Evolutionary conservation across 2,329 filamentous ascomycete genomes (phyloP).

Genomic region (Talaromyces sp.): DNA sequence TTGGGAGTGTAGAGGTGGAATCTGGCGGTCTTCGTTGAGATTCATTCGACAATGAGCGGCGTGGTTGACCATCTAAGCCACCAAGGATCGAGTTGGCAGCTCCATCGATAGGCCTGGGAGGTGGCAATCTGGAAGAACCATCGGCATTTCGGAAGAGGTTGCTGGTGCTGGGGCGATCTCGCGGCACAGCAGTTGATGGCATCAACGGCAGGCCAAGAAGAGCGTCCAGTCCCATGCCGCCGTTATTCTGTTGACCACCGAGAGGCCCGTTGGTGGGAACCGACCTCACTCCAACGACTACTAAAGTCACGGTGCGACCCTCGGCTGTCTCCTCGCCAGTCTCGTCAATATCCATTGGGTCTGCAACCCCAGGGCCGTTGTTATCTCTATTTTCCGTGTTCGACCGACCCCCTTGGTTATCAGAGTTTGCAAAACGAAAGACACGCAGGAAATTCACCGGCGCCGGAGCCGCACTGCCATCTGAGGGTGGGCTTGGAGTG

Average conservation of each 20-base stretch:
- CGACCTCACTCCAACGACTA: slow-evolving; percentile 64
- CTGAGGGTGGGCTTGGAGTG: slow-evolving; percentile 28
- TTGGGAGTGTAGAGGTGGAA: slow-evolving; percentile 29
- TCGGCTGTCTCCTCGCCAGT: slow-evolving; percentile 28
- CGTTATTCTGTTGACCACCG: slow-evolving; percentile 35
- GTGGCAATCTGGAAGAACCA: slow-evolving; percentile 50
- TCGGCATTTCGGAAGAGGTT: slow-evolving; percentile 50
- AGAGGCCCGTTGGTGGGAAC: slow-evolving; percentile 51
- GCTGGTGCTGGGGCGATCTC: slow-evolving; percentile 41
- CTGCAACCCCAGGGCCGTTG: slow-evolving; percentile 11
- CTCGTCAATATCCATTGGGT: slow-evolving; percentile 37
- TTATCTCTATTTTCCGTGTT: slow-evolving; percentile 20
- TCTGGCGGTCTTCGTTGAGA: slow-evolving; percentile 25
- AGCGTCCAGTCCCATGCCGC: slow-evolving; percentile 40
- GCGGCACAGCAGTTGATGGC: slow-evolving; percentile 32
- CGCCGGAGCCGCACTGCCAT: slow-evolving; percentile 38
- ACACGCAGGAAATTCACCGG: slow-evolving; percentile 65
- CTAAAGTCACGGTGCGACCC: slow-evolving; percentile 61
- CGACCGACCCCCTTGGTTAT: slow-evolving; percentile 23
- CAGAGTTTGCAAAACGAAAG: slow-evolving; percentile 59
- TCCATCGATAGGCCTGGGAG: slow-evolving; percentile 51
- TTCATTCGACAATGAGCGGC: slow-evolving; percentile 20
- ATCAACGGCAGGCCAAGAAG: slow-evolving; percentile 42
- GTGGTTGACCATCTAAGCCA: slow-evolving; percentile 48
- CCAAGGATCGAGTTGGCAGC: slow-evolving; percentile 50